Percentiles rank a stretch among this genome's conserved stretches.
Conservation (phyloP, 2,329 filamentous ascomycete genomes). For the Curvularia hawaiiensis region DNA sequence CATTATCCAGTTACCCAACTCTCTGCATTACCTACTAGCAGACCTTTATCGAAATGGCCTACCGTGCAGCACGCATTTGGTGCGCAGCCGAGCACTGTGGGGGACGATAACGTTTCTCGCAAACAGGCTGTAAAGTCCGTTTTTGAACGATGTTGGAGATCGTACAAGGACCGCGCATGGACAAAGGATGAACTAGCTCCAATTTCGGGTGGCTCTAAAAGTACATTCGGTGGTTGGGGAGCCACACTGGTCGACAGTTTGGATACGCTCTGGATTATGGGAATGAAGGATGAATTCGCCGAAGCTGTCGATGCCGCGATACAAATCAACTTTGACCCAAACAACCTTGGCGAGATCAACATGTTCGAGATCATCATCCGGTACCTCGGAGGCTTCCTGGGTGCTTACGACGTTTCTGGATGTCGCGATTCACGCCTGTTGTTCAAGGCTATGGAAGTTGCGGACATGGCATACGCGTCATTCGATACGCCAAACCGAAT, state of each 20-base stretch:
- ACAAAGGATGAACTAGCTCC: slow-evolving; percentile 55
- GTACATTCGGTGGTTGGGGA: slow-evolving; percentile 54
- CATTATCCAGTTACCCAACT: slow-evolving; percentile 17
- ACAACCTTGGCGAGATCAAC: slow-evolving; percentile 49
- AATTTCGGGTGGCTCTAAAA: slow-evolving; percentile 43
- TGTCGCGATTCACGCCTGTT: slow-evolving; percentile 67
- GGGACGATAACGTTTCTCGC: background rate
- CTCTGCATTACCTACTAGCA: slow-evolving; percentile 11
- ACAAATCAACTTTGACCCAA: slow-evolving; percentile 49
- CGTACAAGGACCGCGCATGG: slow-evolving; percentile 58
- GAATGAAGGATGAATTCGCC: slow-evolving; percentile 51
- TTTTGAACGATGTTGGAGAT: slow-evolving; percentile 43
- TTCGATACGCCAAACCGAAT: slow-evolving; percentile 95
- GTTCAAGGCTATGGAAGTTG: slow-evolving; percentile 78
- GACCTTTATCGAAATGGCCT: background rate
- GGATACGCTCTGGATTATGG: slow-evolving; percentile 56
- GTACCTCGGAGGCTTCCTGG: slow-evolving; percentile 84
- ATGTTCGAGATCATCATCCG: slow-evolving; percentile 65
- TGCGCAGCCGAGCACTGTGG: background rate
- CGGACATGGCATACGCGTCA: slow-evolving; percentile 76
- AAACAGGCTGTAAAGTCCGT: background rate
- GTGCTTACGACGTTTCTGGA: slow-evolving; percentile 84
- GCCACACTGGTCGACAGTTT: slow-evolving; percentile 52
- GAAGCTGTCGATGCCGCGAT: slow-evolving; percentile 50
- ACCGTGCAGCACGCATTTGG: background rate